Evolutionary conservation across 768 basidiomycete species (phyloP).

Genomic region (Phanerochaete sordida): DNA sequence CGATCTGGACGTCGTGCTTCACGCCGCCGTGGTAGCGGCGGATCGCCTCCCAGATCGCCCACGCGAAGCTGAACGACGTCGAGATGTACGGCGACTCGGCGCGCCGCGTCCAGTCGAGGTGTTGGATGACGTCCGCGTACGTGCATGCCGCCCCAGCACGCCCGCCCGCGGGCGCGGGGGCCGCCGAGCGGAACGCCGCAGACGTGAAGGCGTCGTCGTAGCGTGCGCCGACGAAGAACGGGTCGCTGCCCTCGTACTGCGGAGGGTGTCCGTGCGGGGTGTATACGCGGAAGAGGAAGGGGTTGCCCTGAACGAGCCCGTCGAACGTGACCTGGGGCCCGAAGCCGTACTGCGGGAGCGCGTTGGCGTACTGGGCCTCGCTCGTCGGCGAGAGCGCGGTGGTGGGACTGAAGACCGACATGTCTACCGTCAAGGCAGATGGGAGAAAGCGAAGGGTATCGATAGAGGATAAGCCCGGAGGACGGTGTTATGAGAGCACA

Average conservation of each 20-base stretch:
- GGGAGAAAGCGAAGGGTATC: neutral
- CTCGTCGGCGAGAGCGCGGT: neutral
- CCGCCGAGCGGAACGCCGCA: slow-evolving; percentile 20
- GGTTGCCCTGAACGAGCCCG: slow-evolving; percentile 57
- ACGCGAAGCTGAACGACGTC: slow-evolving; percentile 76
- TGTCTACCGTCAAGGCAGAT: neutral
- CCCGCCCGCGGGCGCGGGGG: slow-evolving; percentile 20
- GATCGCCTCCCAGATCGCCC: slow-evolving; percentile 81
- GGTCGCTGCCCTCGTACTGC: slow-evolving; percentile 50
- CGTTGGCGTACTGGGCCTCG: slow-evolving; percentile 7
- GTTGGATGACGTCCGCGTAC: slow-evolving; percentile 61
- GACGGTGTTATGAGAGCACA: neutral
- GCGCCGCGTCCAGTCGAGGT: slow-evolving; percentile 80
- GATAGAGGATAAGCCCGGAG: neutral
- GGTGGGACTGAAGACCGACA: slow-evolving; percentile 4
- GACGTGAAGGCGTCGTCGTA: slow-evolving; percentile 27
- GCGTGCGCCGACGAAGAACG: slow-evolving; percentile 64
- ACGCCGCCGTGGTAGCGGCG: slow-evolving; percentile 67
- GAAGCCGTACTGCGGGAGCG: slow-evolving; percentile 73
- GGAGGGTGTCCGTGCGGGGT: slow-evolving; percentile 62
- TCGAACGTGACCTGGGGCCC: slow-evolving; percentile 60
- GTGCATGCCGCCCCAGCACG: slow-evolving; percentile 27
- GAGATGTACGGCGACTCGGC: slow-evolving; percentile 67
- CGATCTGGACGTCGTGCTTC: slow-evolving; percentile 76
- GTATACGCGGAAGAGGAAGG: slow-evolving; percentile 77